phyloP scores from a whole-genome alignment of 108 stramenopile species.

The Epithemia pelagica region DNA sequence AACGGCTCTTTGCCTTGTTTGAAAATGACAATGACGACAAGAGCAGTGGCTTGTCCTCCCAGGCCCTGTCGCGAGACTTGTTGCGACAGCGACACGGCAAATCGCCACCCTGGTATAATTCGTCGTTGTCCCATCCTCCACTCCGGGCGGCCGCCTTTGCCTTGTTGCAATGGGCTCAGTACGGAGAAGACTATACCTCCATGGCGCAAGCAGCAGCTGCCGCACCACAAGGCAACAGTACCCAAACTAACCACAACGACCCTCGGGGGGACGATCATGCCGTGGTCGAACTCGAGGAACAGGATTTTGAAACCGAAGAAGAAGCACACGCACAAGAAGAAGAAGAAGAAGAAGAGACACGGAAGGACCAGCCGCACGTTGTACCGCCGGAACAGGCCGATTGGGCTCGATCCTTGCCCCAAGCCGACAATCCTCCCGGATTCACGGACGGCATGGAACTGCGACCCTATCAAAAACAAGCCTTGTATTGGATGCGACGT shows the following conservation, averaged over 20 bases:
- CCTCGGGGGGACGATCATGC: slow-evolving; percentile 24
- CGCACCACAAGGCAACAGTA: slow-evolving; percentile 1
- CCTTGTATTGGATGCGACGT: slow-evolving; percentile 73
- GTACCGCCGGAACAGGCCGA: slow-evolving; percentile 20
- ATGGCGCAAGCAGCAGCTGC: neutral
- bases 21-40: neutral
- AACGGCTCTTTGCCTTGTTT: slow-evolving; percentile 49
- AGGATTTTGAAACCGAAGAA: slow-evolving; percentile 15
- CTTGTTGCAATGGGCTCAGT: slow-evolving; percentile 76
- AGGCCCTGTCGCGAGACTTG: neutral
- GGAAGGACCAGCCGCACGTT: neutral
- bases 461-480: slow-evolving; percentile 70
- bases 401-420: slow-evolving; percentile 16
- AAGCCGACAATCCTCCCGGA: slow-evolving; percentile 47
- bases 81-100: neutral
- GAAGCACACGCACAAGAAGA: neutral
- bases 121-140: neutral
- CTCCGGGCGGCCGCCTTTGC: slow-evolving; percentile 51
- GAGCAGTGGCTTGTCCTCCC: neutral
- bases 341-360: neutral
- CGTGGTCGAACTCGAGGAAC: slow-evolving; percentile 14
- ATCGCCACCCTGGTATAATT: neutral
- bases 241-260: slow-evolving; percentile 8
- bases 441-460: slow-evolving; percentile 31
- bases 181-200: slow-evolving; percentile 27